Base-by-base conservation (phyloP, 768 basidiomycete genomes). In the Vararia minispora region DNA sequence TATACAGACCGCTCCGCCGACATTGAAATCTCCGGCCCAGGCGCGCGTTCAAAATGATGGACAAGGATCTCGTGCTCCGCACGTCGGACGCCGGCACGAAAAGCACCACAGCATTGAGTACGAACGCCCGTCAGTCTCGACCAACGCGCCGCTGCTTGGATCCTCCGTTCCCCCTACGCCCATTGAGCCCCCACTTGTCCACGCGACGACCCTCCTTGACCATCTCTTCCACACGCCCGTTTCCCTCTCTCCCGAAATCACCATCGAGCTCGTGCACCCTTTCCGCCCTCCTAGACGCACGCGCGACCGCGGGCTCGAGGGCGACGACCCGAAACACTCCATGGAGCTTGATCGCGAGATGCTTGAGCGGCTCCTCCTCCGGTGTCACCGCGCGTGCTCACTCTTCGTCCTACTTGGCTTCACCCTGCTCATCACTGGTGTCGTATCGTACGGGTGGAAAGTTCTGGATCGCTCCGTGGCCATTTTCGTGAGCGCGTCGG, bases 231-330 rank as follows among this genome's bases (percentile, higher is more conserved):
- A 9, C 26, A 2, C n/a, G n/a, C n/a, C n/a, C n/a, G n/a, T n/a
- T n/a, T n/a, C n/a, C n/a, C n/a, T n/a, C n/a, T n/a, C 43, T 6
- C 43, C 43, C 26, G 2, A 21, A 20, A 34, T 44, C n/a, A 37
- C 41, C 13, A 44, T 44, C 18, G 43, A 44, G 35, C 18, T 42
- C n/a, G n/a, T n/a, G n/a, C n/a, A n/a, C n/a, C n/a, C n/a, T n/a
- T n/a, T n/a, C n/a, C n/a, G n/a, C n/a, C n/a, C n/a, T n/a, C n/a
- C n/a, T n/a, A n/a, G n/a, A n/a, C n/a, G n/a, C n/a, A n/a, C 35
- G 4, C 37, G 43, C 31, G 0, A 28, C 12, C 21, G 35, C 21
- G 16, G 5, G 13, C 11, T 31, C 8, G 27, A 38, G 22, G 30
- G 28, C 13, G 34, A 20, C 3, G 26, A 45, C 20, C 27, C 36